These are phyloP conservation scores for Dictyostelium intermedium DNA, from an alignment of 78 protist genomes.

Conservation along the genomic window DNA sequence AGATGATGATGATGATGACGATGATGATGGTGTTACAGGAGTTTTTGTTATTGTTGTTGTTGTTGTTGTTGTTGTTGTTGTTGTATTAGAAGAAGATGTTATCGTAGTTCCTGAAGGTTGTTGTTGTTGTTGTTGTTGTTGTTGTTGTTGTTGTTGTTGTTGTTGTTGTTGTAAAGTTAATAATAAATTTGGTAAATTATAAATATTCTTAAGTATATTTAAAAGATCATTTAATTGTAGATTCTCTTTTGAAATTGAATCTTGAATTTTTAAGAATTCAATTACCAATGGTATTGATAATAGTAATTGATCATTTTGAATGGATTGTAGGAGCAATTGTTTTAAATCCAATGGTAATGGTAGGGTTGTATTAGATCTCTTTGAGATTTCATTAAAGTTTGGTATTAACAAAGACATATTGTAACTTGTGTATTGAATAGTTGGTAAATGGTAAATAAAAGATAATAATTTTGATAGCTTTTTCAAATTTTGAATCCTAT, in stretches of 20 bases:
- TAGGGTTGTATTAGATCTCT: neutral
- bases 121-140: neutral
- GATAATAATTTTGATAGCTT: neutral
- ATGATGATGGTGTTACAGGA: neutral
- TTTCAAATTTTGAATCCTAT: constrained; percentile 5
- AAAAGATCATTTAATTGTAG: constrained; percentile 2
- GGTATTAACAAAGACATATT: neutral
- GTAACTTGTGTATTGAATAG: neutral
- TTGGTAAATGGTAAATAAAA: constrained; percentile 25
- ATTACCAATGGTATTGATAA: constrained; percentile 16
- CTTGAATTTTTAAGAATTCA: constrained; percentile 28
- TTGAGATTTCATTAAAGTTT: neutral
- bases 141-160: neutral
- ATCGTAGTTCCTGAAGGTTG: neutral
- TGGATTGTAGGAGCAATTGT: neutral
- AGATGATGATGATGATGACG: neutral
- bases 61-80: neutral
- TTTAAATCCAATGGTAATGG: constrained; percentile 51
- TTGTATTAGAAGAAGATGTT: neutral
- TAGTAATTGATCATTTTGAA: constrained; percentile 2
- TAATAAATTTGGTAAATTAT: constrained; percentile 24
- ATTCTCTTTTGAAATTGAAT: constrained; percentile 30
- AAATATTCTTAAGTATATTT: constrained; percentile 59
- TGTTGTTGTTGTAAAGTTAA: neutral
- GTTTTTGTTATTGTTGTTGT: neutral